phyloP scores from a whole-genome alignment of 139 green algal genomes.

The Volvox africanus region DNA sequence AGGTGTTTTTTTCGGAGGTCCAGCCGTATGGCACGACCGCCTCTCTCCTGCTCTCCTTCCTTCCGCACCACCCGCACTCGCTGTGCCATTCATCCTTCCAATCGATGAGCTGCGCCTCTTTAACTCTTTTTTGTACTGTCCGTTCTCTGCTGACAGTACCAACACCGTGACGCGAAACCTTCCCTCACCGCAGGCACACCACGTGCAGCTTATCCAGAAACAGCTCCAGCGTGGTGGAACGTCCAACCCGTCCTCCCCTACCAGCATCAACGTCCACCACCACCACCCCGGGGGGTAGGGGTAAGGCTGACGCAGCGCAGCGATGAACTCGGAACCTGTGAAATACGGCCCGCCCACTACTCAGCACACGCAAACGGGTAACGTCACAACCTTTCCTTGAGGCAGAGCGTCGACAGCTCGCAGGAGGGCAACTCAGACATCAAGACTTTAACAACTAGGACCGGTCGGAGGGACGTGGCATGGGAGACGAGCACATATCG shows the following conservation, averaged over 20 bases:
- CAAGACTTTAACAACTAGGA: no score
- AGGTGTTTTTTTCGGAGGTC: no score
- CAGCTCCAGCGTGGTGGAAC: slow-evolving; percentile 1
- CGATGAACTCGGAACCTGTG: no score
- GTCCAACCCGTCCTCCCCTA: slow-evolving; percentile 4
- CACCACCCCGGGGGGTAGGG: not conserved
- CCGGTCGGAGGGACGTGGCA: not conserved
- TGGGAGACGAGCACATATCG: not conserved
- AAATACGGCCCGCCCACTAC: no score
- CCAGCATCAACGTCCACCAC: not conserved
- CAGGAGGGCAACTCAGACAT: no score
- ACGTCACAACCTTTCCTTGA: no score
- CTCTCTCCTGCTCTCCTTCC: not conserved
- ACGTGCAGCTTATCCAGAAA: slow-evolving; percentile 21
- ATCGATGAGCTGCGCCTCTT: not conserved
- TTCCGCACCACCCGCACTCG: not conserved
- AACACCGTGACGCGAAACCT: not conserved
- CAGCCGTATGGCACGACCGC: no score
- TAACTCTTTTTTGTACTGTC: not conserved
- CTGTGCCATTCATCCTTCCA: not conserved
- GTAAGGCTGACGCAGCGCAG: not conserved
- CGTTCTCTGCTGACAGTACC: not conserved
- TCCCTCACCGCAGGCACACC: not conserved
- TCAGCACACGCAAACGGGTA: no score
- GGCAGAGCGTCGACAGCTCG: no score